Percentiles rank a stretch among this genome's conserved stretches.
phyloP scores from a whole-genome alignment of 2,329 filamentous ascomycete species.

The Gyromitra esculenta region DNA sequence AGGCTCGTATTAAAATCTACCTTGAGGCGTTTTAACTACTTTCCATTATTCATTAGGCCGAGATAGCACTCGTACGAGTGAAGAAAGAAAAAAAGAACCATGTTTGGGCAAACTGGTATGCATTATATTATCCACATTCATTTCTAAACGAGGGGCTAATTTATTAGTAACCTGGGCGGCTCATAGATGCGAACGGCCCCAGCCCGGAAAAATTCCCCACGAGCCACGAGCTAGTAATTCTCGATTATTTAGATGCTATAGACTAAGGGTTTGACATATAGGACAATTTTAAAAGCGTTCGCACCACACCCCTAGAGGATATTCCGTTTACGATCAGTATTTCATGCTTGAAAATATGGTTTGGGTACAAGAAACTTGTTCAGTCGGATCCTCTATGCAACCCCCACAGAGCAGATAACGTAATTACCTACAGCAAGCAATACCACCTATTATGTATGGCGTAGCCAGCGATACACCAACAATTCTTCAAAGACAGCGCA shows the following conservation, averaged over 20 bases:
- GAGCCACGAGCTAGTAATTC: neutral
- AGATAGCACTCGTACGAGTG: too few relatives aligned
- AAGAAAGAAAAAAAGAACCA: too few relatives aligned
- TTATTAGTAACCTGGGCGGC: neutral
- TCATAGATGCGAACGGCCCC: neutral
- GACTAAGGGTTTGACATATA: neutral
- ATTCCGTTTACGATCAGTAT: neutral
- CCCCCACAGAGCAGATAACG: too few relatives aligned
- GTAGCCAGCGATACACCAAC: neutral
- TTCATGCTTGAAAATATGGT: neutral
- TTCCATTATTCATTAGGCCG: too few relatives aligned
- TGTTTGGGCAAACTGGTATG: too few relatives aligned
- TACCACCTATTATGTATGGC: neutral
- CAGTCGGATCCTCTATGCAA: too few relatives aligned
- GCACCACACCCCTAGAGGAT: neutral
- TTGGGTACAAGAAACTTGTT: neutral
- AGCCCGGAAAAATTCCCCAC: neutral
- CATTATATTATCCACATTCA: too few relatives aligned
- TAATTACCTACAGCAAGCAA: neutral
- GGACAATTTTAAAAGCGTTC: neutral
- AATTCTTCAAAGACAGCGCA: neutral
- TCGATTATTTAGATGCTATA: neutral
- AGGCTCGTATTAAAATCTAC: too few relatives aligned
- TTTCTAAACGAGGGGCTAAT: neutral
- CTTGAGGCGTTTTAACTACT: too few relatives aligned